Conservation (phyloP, 1,284 basidiomycete species). For the Naganishia cerealis region DNA sequence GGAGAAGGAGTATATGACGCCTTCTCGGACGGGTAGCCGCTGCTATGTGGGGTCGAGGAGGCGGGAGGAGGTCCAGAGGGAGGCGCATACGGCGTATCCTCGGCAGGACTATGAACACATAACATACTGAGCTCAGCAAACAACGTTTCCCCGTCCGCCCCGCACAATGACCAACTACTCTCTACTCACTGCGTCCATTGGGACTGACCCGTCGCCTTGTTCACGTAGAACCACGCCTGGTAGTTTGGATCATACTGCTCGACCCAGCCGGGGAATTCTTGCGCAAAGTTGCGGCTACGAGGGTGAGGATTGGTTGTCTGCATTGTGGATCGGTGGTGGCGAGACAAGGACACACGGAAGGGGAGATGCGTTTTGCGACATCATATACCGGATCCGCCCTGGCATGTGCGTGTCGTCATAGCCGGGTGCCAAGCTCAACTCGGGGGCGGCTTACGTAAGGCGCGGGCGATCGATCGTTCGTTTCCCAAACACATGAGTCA, state of each 20-base stretch:
- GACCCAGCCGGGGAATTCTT: slow-evolving; percentile 38
- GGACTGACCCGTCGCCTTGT: slow-evolving; percentile 48
- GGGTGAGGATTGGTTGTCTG: slow-evolving; percentile 31
- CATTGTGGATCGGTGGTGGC: background rate
- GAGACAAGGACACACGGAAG: background rate
- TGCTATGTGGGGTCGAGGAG: slow-evolving; percentile 1
- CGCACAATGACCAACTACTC: too few species aligned
- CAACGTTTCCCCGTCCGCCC: too few species aligned
- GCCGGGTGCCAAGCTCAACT: too few species aligned
- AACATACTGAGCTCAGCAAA: background rate
- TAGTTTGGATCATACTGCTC: slow-evolving; percentile 50
- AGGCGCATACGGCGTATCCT: slow-evolving; percentile 41
- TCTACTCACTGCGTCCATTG: slow-evolving; percentile 50
- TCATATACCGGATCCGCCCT: too few species aligned
- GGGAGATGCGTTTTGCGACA: background rate
- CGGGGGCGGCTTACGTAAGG: too few species aligned
- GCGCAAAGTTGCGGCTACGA: slow-evolving; percentile 16
- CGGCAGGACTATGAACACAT: slow-evolving; percentile 45
- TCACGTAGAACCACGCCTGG: slow-evolving; percentile 55
- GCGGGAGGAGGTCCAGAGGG: slow-evolving; percentile 49
- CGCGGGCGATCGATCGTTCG: too few species aligned
- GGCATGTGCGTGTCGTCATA: too few species aligned
- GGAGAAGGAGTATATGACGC: slow-evolving; percentile 23
- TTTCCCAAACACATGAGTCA: too few species aligned
- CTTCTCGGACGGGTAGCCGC: slow-evolving; percentile 34